Evolutionary conservation across 768 basidiomycete genomes (phyloP).

Genomic region (Naganishia antarctica): DNA sequence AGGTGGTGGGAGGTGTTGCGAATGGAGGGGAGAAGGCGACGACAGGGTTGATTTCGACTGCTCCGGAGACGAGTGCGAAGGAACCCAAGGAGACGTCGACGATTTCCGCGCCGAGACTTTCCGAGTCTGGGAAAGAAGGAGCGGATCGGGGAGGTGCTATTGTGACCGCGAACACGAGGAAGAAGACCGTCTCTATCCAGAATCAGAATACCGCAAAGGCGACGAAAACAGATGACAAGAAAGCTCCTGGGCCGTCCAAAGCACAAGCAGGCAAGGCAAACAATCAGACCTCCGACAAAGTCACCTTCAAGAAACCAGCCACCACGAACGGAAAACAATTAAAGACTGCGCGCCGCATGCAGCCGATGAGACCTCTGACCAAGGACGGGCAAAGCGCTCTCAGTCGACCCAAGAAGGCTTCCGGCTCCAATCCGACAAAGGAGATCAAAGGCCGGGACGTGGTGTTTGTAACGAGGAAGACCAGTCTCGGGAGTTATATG

Average conservation of each 20-base stretch:
- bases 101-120: no score
- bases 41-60: not conserved
- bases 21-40: not conserved
- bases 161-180: no score
- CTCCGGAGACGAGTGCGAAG: not conserved
- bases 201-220: no score
- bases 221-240: no score
- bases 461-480: constrained; percentile 45
- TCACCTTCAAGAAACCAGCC: not conserved
- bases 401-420: not conserved
- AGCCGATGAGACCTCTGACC: not conserved
- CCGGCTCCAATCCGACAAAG: constrained; percentile 8
- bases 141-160: not conserved
- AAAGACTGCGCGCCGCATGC: constrained; percentile 6
- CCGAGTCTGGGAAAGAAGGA: not conserved
- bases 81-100: no score
- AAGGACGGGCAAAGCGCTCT: not conserved
- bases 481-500: constrained; percentile 42
- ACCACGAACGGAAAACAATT: not conserved
- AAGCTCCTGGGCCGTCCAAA: no score
- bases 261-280: no score
- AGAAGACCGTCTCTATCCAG: no score
- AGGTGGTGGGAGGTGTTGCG: not conserved
- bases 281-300: not conserved
- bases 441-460: constrained; percentile 37